phyloP scores from a whole-genome alignment of 2,329 filamentous ascomycete species.

The Trichoderma polysporum region DNA sequence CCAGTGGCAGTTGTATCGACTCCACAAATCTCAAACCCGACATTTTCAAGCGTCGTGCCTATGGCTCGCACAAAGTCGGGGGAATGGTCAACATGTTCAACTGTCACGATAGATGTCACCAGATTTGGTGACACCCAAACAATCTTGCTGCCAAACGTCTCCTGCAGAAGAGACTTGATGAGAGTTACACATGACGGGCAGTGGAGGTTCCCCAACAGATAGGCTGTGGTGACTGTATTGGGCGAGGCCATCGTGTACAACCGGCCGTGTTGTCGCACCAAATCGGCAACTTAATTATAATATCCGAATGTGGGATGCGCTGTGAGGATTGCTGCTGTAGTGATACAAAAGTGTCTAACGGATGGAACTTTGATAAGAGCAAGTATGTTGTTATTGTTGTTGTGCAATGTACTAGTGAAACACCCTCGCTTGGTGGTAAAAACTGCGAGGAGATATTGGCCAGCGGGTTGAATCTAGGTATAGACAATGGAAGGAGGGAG shows the following conservation, averaged over 20 bases:
- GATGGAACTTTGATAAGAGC: background rate
- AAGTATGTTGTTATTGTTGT: background rate
- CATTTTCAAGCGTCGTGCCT: slow-evolving; percentile 50
- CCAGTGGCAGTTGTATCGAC: slow-evolving; percentile 41
- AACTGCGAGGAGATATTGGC: background rate
- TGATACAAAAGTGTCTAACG: background rate
- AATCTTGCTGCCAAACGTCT: slow-evolving; percentile 45
- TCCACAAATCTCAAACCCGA: slow-evolving; percentile 59
- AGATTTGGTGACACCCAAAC: slow-evolving; percentile 67
- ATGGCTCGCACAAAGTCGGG: slow-evolving; percentile 46
- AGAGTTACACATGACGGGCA: slow-evolving; percentile 71
- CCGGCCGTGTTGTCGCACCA: background rate
- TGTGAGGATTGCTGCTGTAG: background rate
- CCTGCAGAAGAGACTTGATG: slow-evolving; percentile 60
- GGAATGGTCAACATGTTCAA: slow-evolving; percentile 50
- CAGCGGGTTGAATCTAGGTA: background rate
- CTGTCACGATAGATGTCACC: slow-evolving; percentile 66
- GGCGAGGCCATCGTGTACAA: slow-evolving; percentile 31
- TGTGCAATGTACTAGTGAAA: background rate
- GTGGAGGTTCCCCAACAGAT: slow-evolving; percentile 73
- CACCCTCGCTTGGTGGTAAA: background rate
- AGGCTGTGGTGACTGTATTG: slow-evolving; percentile 52
- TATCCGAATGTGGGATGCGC: background rate
- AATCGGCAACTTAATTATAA: background rate
- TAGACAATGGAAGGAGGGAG: background rate